A percentile compares a stretch with the other conserved stretches of the same genome.
These are phyloP conservation scores for Bretziella fagacearum DNA, from an alignment of 2,329 filamentous ascomycete species.

Conservation along the genomic window DNA sequence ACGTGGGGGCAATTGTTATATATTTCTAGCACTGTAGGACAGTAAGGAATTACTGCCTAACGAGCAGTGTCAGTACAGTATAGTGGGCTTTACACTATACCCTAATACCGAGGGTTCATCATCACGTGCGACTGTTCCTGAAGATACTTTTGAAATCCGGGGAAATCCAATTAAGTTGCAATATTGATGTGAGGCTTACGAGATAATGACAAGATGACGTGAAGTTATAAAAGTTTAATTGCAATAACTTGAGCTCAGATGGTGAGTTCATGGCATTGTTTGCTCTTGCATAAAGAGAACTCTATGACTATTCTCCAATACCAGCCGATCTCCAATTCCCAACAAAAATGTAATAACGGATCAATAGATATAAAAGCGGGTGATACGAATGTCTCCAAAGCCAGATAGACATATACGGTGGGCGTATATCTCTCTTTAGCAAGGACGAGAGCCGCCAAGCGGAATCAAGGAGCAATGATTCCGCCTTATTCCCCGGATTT, in stretches of 20 bases:
- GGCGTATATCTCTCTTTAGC: too few relatives aligned
- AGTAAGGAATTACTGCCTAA: neutral
- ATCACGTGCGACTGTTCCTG: too few relatives aligned
- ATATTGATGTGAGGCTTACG: too few relatives aligned
- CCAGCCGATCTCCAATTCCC: constrained; percentile 8
- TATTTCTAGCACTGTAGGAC: neutral
- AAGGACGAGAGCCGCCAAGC: too few relatives aligned
- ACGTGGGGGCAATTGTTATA: neutral
- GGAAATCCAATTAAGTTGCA: neutral
- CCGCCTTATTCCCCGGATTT: too few relatives aligned
- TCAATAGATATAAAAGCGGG: neutral
- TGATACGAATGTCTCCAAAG: neutral
- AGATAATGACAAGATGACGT: too few relatives aligned
- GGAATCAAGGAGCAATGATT: too few relatives aligned
- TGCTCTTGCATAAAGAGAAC: neutral
- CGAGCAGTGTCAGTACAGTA: neutral
- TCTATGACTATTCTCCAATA: neutral
- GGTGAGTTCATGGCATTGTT: neutral
- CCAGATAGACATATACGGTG: neutral
- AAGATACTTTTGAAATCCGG: too few relatives aligned
- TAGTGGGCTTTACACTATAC: too few relatives aligned
- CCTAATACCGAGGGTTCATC: neutral
- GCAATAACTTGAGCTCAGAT: too few relatives aligned
- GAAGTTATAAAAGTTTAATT: too few relatives aligned
- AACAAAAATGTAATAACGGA: constrained; percentile 4